These are phyloP conservation scores for Aspergillus asperescens DNA, from an alignment of 495 filamentous ascomycete genomes.

Conservation along the genomic window DNA sequence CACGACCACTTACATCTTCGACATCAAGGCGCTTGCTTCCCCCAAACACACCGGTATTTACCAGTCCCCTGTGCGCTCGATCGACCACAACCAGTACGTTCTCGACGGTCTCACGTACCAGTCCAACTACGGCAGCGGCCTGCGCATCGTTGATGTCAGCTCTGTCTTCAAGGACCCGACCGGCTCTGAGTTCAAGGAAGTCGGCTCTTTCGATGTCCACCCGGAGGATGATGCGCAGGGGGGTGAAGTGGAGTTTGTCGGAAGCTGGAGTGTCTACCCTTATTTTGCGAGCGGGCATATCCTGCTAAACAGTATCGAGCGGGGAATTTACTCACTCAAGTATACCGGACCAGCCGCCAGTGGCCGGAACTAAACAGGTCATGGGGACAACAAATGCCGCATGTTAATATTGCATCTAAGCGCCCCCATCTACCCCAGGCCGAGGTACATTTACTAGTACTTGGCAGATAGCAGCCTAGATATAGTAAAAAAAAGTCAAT, in stretches of 20 bases:
- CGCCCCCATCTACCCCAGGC: too few species aligned
- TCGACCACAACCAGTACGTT: conserved; percentile 23
- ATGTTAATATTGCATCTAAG: too few species aligned
- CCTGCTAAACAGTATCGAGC: conserved; percentile 21
- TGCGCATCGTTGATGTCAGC: conserved; percentile 19
- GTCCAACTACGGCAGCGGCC: conserved; percentile 19
- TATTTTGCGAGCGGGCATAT: conserved; percentile 16
- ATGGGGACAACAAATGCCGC: not conserved
- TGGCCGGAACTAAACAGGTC: not conserved
- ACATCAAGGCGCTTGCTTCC: conserved; percentile 14
- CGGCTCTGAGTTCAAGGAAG: conserved; percentile 11
- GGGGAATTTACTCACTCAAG: conserved; percentile 18
- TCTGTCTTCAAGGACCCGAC: conserved; percentile 16
- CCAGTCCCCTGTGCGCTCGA: conserved; percentile 19
- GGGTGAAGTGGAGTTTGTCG: conserved; percentile 18
- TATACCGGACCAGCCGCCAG: conserved; percentile 3
- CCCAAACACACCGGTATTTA: conserved; percentile 19
- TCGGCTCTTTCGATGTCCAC: conserved; percentile 17
- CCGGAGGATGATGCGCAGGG: conserved; percentile 16
- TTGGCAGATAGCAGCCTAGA: too few species aligned
- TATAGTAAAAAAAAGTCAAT: too few species aligned
- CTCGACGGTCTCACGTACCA: conserved; percentile 18
- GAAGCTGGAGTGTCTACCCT: conserved; percentile 19
- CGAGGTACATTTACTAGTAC: too few species aligned
- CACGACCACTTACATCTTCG: conserved; percentile 22